Conservation (phyloP, 352 stramenopile species). For the Phytophthora nicotianae region DNA sequence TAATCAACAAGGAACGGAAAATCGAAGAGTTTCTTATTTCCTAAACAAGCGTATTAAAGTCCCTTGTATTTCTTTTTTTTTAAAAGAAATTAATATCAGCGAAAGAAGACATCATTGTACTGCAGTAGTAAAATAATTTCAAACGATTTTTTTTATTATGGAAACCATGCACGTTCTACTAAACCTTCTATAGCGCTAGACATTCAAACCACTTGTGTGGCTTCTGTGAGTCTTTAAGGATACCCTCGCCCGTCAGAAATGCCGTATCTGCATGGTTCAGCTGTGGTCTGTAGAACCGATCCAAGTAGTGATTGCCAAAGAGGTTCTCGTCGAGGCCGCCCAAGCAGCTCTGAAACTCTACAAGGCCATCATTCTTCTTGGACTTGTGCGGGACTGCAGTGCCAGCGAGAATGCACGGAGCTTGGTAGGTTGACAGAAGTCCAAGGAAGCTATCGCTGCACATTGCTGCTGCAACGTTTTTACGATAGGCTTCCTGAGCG, state of each 20-base stretch:
- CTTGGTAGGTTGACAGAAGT: constrained; percentile 36
- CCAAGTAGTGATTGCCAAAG: constrained; percentile 34
- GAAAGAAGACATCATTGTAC: too few relatives aligned
- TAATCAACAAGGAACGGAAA: too few relatives aligned
- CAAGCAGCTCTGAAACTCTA: constrained; percentile 52
- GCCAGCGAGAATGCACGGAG: constrained; percentile 17
- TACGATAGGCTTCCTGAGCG: constrained; percentile 35
- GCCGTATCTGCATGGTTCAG: constrained; percentile 53
- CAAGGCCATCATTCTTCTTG: constrained; percentile 37
- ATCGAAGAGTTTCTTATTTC: too few relatives aligned
- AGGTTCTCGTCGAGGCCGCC: constrained; percentile 22
- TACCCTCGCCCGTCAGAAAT: constrained; percentile 44
- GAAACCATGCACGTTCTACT: too few relatives aligned
- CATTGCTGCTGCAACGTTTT: constrained; percentile 39
- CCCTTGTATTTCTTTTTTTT: too few relatives aligned
- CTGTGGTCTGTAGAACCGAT: constrained; percentile 37
- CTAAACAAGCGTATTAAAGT: too few relatives aligned
- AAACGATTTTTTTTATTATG: too few relatives aligned
- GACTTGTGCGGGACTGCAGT: constrained; percentile 30
- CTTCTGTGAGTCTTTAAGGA: constrained; percentile 36
- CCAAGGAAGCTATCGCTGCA: constrained; percentile 46
- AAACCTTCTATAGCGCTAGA: too few relatives aligned
- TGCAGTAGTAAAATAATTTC: too few relatives aligned
- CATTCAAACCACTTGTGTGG: too few relatives aligned
- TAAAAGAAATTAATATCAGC: too few relatives aligned